phyloP scores from a whole-genome alignment of 169 alveolate genomes.

The Cryptosporidium ubiquitum region DNA sequence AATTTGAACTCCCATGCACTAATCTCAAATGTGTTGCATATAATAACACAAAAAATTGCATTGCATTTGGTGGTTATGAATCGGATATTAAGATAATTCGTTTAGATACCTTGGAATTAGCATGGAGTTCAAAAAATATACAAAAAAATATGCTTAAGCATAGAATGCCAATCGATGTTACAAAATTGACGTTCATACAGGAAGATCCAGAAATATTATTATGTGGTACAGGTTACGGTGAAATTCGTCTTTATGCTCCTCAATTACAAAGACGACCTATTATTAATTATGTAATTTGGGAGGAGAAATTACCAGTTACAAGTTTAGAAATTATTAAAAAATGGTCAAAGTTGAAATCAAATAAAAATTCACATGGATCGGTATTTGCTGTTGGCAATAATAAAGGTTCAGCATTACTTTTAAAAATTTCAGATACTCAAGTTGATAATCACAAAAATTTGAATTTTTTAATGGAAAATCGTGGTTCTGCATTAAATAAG shows the following conservation, averaged over 20 bases:
- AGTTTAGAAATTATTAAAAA: conserved; percentile 8
- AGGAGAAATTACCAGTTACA: conserved; percentile 59
- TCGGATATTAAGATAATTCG: conserved; percentile 32
- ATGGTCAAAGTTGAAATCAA: conserved; percentile 11
- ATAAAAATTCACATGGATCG: conserved; percentile 25
- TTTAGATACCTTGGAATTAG: neutral
- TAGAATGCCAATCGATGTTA: conserved; percentile 50
- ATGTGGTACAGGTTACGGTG: conserved; percentile 68
- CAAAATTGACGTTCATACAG: neutral
- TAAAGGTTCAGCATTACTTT: conserved; percentile 35
- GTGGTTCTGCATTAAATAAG: conserved; percentile 26
- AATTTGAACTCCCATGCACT: conserved; percentile 19
- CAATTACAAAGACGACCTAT: conserved; percentile 36
- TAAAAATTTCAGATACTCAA: neutral
- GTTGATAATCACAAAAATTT: neutral
- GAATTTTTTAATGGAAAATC: neutral
- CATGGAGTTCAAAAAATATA: conserved; percentile 50
- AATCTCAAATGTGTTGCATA: conserved; percentile 28
- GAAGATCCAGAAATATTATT: conserved; percentile 48
- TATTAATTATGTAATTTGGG: conserved; percentile 46
- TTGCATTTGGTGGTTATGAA: conserved; percentile 67
- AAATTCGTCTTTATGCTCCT: conserved; percentile 51
- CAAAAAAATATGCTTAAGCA: conserved; percentile 12
- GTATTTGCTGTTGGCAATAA: conserved; percentile 56
- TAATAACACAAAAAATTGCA: conserved; percentile 20